These are phyloP conservation scores for Inonotus obliquus DNA, from an alignment of 1,284 basidiomycete genomes.

Conservation along the genomic window DNA sequence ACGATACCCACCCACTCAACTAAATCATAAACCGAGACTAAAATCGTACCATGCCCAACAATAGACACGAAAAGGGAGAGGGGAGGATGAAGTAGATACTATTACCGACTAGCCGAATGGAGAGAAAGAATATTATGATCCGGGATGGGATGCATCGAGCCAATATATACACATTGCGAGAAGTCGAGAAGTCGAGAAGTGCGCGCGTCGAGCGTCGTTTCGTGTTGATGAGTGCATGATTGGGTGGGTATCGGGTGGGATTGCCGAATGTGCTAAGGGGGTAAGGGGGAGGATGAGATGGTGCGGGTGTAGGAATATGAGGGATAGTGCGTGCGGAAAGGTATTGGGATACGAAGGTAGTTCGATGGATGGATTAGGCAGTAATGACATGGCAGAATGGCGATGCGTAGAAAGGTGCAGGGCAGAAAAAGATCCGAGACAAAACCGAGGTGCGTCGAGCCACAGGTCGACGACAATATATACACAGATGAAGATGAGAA, in stretches of 20 bases:
- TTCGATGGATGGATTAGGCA: too few relatives aligned
- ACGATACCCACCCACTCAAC: too few relatives aligned
- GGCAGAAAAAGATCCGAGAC: not conserved
- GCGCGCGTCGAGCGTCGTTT: not conserved
- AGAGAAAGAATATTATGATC: not conserved
- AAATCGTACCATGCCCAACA: too few relatives aligned
- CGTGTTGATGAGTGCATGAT: not conserved
- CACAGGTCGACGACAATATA: not conserved
- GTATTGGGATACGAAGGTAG: not conserved
- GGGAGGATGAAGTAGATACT: too few relatives aligned
- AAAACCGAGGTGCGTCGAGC: not conserved
- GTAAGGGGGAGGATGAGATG: not conserved
- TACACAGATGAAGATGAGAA: not conserved
- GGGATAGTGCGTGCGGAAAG: not conserved
- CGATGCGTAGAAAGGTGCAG: too few relatives aligned
- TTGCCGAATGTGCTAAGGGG: not conserved
- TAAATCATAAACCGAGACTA: not conserved
- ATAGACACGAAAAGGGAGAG: too few relatives aligned
- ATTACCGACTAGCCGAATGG: not conserved
- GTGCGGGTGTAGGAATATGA: too few relatives aligned
- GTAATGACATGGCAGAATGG: too few relatives aligned
- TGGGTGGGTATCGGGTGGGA: not conserved
- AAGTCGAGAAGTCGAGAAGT: not conserved
- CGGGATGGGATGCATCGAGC: not conserved
- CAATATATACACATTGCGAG: constrained; percentile 1